These are phyloP conservation scores for Pseudocercospora ulei DNA, from an alignment of 2,329 filamentous ascomycete species.

Conservation along the genomic window DNA sequence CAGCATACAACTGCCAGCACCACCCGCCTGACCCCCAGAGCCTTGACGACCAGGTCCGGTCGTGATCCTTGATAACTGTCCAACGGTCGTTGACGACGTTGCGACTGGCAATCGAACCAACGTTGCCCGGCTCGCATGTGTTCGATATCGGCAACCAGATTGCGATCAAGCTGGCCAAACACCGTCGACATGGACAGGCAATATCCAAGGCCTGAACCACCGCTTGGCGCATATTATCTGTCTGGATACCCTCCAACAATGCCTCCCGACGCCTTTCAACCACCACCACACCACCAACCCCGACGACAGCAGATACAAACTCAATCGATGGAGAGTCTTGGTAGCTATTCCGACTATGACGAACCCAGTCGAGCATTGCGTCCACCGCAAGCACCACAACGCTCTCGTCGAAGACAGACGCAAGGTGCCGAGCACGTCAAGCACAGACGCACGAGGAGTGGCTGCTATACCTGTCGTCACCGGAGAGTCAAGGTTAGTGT, in stretches of 20 bases:
- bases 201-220: conserved; percentile 28
- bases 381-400: conserved; percentile 23
- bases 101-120: conserved; percentile 15
- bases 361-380: conserved; percentile 26
- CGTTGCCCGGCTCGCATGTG: conserved; percentile 16
- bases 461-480: conserved; percentile 84
- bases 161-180: conserved; percentile 10
- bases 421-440: conserved; percentile 62
- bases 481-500: conserved; percentile 63
- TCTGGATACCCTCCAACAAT: conserved; percentile 29
- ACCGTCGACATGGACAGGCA: conserved; percentile 28
- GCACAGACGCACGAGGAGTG: conserved; percentile 83
- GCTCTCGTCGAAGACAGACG: conserved; percentile 27
- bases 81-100: conserved; percentile 15
- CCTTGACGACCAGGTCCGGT: conserved; percentile 17
- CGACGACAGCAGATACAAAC: conserved; percentile 30
- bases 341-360: conserved; percentile 30
- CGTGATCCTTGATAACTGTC: conserved; percentile 16
- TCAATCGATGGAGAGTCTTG: conserved; percentile 31
- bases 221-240: conserved; percentile 29
- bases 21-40: conserved; percentile 20
- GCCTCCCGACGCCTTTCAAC: conserved; percentile 25
- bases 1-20: conserved; percentile 21
- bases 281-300: conserved; percentile 15
- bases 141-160: conserved; percentile 20